Conservation (phyloP, 495 filamentous ascomycete species). For the Patellaria atrata region DNA sequence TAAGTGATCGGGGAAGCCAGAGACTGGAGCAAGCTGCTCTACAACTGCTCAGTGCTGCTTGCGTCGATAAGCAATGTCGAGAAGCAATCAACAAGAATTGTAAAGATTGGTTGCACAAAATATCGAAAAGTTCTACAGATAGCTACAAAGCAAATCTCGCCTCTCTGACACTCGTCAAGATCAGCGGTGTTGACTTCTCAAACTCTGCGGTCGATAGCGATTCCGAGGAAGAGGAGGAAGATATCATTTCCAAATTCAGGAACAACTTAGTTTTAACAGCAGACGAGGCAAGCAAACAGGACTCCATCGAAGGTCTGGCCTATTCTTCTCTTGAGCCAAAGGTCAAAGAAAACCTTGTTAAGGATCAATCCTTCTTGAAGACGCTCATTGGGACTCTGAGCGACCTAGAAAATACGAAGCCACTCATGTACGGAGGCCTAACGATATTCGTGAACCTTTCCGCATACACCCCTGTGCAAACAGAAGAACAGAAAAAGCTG, state of each 20-base stretch:
- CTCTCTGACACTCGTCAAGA: constrained; percentile 54
- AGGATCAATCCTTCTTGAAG: constrained; percentile 49
- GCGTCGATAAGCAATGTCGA: constrained; percentile 63
- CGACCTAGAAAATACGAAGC: constrained; percentile 45
- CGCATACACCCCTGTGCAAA: constrained; percentile 57
- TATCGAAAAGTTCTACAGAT: constrained; percentile 47
- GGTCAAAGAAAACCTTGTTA: constrained; percentile 65
- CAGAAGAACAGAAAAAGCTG: constrained; percentile 86
- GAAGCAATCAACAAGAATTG: constrained; percentile 70
- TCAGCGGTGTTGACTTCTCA: constrained; percentile 20
- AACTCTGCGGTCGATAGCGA: too few species aligned
- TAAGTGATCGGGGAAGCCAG: constrained; percentile 36
- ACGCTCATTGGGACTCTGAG: constrained; percentile 49
- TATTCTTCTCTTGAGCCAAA: constrained; percentile 72
- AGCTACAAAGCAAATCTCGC: constrained; percentile 49
- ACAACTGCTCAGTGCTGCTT: constrained; percentile 81
- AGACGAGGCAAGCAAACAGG: constrained; percentile 40
- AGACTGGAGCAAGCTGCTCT: constrained; percentile 63
- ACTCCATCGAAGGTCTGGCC: constrained; percentile 82
- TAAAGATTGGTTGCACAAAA: constrained; percentile 65
- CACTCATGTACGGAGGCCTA: constrained; percentile 69
- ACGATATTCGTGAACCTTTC: constrained; percentile 76
- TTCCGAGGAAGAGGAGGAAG: constrained; percentile 30
- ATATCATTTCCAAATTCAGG: constrained; percentile 66
- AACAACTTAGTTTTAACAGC: constrained; percentile 53